Base-by-base conservation (phyloP, 306 rosid genomes). In the Pterocarpus macrocarpus region DNA sequence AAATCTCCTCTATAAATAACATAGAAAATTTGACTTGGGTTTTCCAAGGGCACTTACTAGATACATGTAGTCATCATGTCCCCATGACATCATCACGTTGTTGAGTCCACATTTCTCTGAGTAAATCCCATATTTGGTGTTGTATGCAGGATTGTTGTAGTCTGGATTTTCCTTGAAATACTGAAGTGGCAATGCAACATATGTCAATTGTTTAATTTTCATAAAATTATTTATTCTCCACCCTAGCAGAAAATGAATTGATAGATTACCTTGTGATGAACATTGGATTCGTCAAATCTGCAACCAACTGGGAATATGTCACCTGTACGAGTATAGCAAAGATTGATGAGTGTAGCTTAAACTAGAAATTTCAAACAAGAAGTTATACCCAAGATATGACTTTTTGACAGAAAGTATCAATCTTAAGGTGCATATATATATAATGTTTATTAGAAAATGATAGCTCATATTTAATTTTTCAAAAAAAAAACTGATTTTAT, bases 11-110 rank as follows among this genome's bases (percentile, higher is more conserved):
- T 50, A 28, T 78, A 62, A 30, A 28, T 32, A 13, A 22, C 50
- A 30, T 6, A 38, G 5, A 39, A 3, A 1, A 5, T 32, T 15
- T 59, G 64, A 58, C 2, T 45, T 58, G 17, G 67, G 10, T n/a
- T 76, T 77, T 59, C 3, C 14, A 53, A 43, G 61, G 65, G 22
- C 1, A 9, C 72, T 61, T 90, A 91, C 98, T 81, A 94, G 77
- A 64, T 92, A 92, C 98, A 94, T 92, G 79, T 94, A 94, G 71
- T 94, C 98, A 76, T 90, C 98, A 16, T 94, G 97, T 57, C 98
- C 98, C 97, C 95, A 94, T 14, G 98, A 94, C 97, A 92, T 92
- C 90, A 92, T 35, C 10, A 92, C 94, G 35, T 89, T 93, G 87
- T 87, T 62, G 17, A 93, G 97, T 64, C 98, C 97, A 79, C 97